Evolutionary conservation across 371 early-diverging fungal species (phyloP).

Genomic region (Syncephalastrum racemosum): DNA sequence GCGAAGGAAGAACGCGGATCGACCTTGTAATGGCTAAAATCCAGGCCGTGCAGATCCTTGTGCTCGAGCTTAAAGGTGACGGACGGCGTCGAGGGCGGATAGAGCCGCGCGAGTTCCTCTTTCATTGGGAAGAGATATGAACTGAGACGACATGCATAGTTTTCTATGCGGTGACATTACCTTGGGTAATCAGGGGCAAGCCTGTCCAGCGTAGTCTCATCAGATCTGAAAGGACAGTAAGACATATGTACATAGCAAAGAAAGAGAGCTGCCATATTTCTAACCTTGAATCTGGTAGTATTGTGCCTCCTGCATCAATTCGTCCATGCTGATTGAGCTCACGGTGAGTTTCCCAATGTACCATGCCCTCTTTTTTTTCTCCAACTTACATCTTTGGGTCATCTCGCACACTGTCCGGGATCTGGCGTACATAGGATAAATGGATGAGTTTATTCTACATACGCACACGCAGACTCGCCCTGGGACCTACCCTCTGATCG

Average conservation of each 20-base stretch:
- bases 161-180: slow-evolving; percentile 13
- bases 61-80: slow-evolving; percentile 17
- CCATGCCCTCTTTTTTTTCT: background rate
- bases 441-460: background rate
- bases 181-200: slow-evolving; percentile 32
- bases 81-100: slow-evolving; percentile 17
- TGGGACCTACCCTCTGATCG: slow-evolving; percentile 31
- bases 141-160: background rate
- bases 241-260: no score
- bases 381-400: slow-evolving; percentile 35
- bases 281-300: slow-evolving; percentile 36
- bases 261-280: no score
- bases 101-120: slow-evolving; percentile 27
- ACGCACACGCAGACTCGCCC: no score
- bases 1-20: slow-evolving; percentile 35
- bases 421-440: slow-evolving; percentile 14
- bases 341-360: slow-evolving; percentile 1
- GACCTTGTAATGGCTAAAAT: slow-evolving; percentile 35
- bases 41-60: slow-evolving; percentile 28
- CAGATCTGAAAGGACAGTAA: slow-evolving; percentile 18
- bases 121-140: background rate
- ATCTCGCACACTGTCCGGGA: slow-evolving; percentile 30
- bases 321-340: slow-evolving; percentile 33
- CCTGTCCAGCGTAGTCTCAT: slow-evolving; percentile 29
- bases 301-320: slow-evolving; percentile 42